Evolutionary conservation across 441 rosid species (phyloP), one percentile per base, ranked within the genome.

Genomic region (Rhodomyrtus psidioides): DNA sequence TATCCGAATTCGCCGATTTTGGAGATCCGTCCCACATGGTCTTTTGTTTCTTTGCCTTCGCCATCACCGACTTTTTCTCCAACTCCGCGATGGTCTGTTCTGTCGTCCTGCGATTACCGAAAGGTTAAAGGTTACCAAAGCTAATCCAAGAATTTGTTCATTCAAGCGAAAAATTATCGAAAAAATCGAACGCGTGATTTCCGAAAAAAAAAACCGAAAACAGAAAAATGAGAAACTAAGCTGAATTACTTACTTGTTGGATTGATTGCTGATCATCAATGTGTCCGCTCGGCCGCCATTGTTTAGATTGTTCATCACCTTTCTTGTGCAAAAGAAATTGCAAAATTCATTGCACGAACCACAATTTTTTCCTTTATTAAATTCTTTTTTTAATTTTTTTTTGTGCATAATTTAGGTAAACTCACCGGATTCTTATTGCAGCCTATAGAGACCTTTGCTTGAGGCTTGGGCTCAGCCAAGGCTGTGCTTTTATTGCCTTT

Each of bases 31-130:
- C 89, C 12, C 12, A 34, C 86, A 90, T 53, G 86, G 93, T 89
- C 46, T 85, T 88, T 3, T 90, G 94, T 13, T 90, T 89, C 10
- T 90, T 89, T 28, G 94, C 92, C 87, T 89, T 92, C 53, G 94
- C 94, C 82, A 92, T 91, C 12, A 90, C 90, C 85, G 92, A 53
- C 90, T 94, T 90, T 90, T 87, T 91, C 91, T 94, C 94, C 75
- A 92, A 85, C 62, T 83, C 90, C 82, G 93, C 91, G 87, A 92
- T 91, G 28, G 90, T 90, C 84, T 87, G 87, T 87, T 91, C 92
- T 76, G 91, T 88, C 56, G 86, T 90, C 91, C 98, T 95, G 88
- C 90, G 89, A 86, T 90, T 59, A 60, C 85, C 53, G 82, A 26
- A 65, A 44, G 17, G 54, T 53, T 4, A 17, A 14, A 53, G 2